Evolutionary conservation across 176 grass and related monocot genomes (phyloP), one percentile per base, ranked within the genome.

Genomic region (Otatea glauca): DNA sequence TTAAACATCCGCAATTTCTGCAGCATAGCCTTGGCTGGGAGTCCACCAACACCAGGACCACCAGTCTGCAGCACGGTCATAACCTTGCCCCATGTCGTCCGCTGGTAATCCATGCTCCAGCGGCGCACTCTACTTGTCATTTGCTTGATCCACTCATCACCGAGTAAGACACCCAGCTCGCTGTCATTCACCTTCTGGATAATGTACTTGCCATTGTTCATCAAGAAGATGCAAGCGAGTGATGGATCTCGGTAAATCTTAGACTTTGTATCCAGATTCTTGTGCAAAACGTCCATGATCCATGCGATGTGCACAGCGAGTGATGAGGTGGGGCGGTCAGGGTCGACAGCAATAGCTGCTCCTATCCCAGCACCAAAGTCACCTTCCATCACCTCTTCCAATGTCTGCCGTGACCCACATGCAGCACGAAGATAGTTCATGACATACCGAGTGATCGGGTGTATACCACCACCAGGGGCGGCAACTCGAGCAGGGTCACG

Each of bases 211-310:
- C 89, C 87, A 42, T 98, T 98, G 77, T 98, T 98, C 86, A 98
- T 85, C 85, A 95, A 81, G 76, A 98, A 98, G 64, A 98, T 54
- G 81, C 61, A 87, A 74, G 93, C 89, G 20, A 98, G 91, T 29
- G 96, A 65, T 16, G 89, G 89, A 85, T 98, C 93, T 25, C 83
- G 85, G 50, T 98, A 95, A 20, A 95, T 81, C 88, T 92, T 94
- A 25, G 96, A 95, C 55, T 98, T 98, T 3, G 83, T 85, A 61
- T 95, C 93, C 72, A 98, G 76, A 64, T 98, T 95, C 70, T 90
- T 92, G 10, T 98, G 91, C 43, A 98, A 76, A 34, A 98, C 96
- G 7, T 98, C 96, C 93, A 98, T 98, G 88, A 95, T 98, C 96
- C 96, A 98, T 29, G 89, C 89, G 9, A 98, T 84, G 45, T 98